These are phyloP conservation scores for Annona squamosa DNA, from an alignment of 164 flowering plant species.

Conservation along the genomic window DNA sequence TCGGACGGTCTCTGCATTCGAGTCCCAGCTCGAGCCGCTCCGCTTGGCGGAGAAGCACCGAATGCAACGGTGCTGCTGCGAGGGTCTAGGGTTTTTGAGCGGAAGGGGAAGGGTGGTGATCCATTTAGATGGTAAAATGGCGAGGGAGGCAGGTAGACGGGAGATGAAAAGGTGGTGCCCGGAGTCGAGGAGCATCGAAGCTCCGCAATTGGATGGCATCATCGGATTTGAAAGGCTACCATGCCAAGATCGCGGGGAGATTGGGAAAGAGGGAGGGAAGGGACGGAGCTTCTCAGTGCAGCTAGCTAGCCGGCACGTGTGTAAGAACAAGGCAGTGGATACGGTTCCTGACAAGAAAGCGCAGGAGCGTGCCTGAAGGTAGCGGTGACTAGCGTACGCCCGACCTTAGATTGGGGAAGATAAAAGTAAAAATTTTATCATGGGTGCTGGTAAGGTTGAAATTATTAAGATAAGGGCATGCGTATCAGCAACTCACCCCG, in stretches of 20 bases:
- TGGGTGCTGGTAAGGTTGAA: too few relatives aligned
- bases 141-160: neutral
- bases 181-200: neutral
- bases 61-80: neutral
- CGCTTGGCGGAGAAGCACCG: conserved; percentile 8
- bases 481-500: too few relatives aligned
- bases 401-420: too few relatives aligned
- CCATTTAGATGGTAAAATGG: neutral
- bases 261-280: neutral
- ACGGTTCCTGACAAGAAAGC: neutral
- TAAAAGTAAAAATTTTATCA: too few relatives aligned
- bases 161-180: neutral
- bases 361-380: too few relatives aligned
- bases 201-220: neutral
- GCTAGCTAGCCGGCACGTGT: neutral
- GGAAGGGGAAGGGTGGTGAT: conserved; percentile 1
- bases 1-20: conserved; percentile 33
- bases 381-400: too few relatives aligned
- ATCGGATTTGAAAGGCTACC: conserved; percentile 1
- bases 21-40: conserved; percentile 20
- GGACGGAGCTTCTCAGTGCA: neutral
- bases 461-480: too few relatives aligned
- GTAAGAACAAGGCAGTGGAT: neutral
- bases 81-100: conserved; percentile 9
- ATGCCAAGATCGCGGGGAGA: neutral